Conservation (phyloP, 1,284 basidiomycete species). For the Clitocybe nebularis region DNA sequence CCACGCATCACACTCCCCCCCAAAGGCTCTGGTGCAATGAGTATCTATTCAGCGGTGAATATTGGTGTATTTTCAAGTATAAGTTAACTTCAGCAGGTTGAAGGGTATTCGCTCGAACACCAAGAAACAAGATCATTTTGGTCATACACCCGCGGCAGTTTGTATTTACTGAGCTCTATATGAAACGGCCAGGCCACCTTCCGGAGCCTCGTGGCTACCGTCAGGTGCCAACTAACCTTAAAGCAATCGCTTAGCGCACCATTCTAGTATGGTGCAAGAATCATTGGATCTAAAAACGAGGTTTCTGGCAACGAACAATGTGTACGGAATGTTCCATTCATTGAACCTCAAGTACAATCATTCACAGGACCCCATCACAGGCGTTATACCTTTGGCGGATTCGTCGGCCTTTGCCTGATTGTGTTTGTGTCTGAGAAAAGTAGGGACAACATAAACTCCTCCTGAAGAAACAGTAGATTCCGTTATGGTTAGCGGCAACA, state of each 20-base stretch:
- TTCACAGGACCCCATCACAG: constrained; percentile 2
- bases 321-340: constrained; percentile 6
- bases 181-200: neutral
- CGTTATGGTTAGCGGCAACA: no score
- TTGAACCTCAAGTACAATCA: neutral
- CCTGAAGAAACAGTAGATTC: no score
- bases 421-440: neutral
- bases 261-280: constrained; percentile 1
- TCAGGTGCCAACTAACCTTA: constrained; percentile 6
- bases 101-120: no score
- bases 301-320: neutral
- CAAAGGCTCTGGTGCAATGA: no score
- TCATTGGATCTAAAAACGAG: neutral
- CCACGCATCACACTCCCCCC: no score
- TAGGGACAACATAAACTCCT: no score
- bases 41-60: no score
- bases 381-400: constrained; percentile 2
- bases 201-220: constrained; percentile 15
- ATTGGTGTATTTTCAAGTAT: no score
- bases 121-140: no score
- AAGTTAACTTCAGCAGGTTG: no score
- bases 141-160: no score
- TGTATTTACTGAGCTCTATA: neutral
- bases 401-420: constrained; percentile 1
- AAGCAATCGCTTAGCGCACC: constrained; percentile 2